These are phyloP conservation scores for Diatrype stigma DNA, from an alignment of 2,329 filamentous ascomycete genomes.

Conservation along the genomic window DNA sequence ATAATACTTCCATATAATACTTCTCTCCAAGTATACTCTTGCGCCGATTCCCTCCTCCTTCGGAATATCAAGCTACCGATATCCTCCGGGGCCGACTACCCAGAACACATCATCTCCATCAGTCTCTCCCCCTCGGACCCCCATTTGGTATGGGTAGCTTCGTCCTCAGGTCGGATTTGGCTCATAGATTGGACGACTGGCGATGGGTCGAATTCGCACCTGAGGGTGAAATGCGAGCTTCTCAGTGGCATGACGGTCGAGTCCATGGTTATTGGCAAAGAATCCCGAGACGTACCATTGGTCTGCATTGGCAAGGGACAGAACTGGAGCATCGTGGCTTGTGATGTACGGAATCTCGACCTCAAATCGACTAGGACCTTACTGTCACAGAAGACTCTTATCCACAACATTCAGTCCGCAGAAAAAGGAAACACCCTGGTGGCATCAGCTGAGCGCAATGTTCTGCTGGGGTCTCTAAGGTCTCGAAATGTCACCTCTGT, in stretches of 20 bases:
- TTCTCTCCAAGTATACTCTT: slow-evolving; percentile 76
- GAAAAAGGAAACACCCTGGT: slow-evolving; percentile 56
- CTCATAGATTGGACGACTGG: slow-evolving; percentile 55
- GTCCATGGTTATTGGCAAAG: slow-evolving; percentile 31
- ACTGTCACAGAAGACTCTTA: slow-evolving; percentile 33
- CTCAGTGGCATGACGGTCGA: slow-evolving; percentile 44
- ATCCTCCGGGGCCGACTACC: slow-evolving; percentile 20
- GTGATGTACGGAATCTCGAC: slow-evolving; percentile 31
- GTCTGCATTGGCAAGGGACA: slow-evolving; percentile 40
- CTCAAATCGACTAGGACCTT: slow-evolving; percentile 30
- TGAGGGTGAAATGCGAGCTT: slow-evolving; percentile 39
- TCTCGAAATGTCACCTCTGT: slow-evolving; percentile 28
- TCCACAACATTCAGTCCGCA: slow-evolving; percentile 45
- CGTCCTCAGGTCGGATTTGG: slow-evolving; percentile 54
- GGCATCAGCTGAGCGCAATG: slow-evolving; percentile 45
- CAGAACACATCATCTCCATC: slow-evolving; percentile 38
- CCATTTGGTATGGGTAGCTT: slow-evolving; percentile 56
- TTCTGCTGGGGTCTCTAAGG: slow-evolving; percentile 57
- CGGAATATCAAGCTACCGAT: slow-evolving; percentile 60
- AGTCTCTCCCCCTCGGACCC: slow-evolving; percentile 39
- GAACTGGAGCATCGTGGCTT: slow-evolving; percentile 42
- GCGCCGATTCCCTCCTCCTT: slow-evolving; percentile 74
- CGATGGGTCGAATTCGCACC: slow-evolving; percentile 35
- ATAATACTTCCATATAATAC: slow-evolving; percentile 72
- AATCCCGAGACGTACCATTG: slow-evolving; percentile 41